A percentile compares a stretch with the other conserved stretches of the same genome.
Evolutionary conservation across 2,329 filamentous ascomycete species (phyloP).

Genomic region (Aureobasidium melanogenum): DNA sequence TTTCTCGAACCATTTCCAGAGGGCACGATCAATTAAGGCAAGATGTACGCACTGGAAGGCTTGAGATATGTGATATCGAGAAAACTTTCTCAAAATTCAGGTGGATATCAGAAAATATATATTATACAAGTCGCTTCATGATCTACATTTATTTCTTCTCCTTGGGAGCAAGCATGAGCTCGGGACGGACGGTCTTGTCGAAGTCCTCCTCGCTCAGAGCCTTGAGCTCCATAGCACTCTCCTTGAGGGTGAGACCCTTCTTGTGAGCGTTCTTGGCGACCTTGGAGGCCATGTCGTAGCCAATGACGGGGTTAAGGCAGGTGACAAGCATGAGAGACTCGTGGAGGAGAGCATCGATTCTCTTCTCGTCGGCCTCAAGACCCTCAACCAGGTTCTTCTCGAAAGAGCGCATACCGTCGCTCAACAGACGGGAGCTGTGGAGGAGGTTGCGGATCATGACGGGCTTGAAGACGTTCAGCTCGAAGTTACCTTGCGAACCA

Average conservation of each 20-base stretch:
- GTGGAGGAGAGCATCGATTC: constrained; percentile 82
- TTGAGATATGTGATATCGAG: not conserved
- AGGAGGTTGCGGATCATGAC: constrained; percentile 91
- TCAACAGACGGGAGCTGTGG: constrained; percentile 79
- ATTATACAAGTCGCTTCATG: constrained; percentile 6
- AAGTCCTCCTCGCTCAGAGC: constrained; percentile 85
- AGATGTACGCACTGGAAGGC: not conserved
- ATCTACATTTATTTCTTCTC: constrained; percentile 46
- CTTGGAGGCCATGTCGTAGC: constrained; percentile 94
- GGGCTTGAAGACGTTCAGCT: constrained; percentile 98
- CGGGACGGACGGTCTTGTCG: constrained; percentile 78
- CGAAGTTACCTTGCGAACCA: constrained; percentile 96
- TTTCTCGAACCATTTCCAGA: not conserved
- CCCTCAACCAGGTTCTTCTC: constrained; percentile 86
- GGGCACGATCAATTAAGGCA: not conserved
- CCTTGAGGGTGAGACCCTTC: constrained; percentile 89
- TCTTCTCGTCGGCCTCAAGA: constrained; percentile 85
- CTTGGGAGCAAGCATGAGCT: constrained; percentile 87
- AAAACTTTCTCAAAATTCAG: not conserved
- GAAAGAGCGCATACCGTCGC: constrained; percentile 91
- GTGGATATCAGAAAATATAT: not conserved
- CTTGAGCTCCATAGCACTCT: constrained; percentile 87
- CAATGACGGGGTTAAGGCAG: constrained; percentile 94
- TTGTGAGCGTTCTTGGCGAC: constrained; percentile 98
- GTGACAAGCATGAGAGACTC: constrained; percentile 98